Conservation (phyloP, 257 asterid species). For the Plantago ovata region DNA sequence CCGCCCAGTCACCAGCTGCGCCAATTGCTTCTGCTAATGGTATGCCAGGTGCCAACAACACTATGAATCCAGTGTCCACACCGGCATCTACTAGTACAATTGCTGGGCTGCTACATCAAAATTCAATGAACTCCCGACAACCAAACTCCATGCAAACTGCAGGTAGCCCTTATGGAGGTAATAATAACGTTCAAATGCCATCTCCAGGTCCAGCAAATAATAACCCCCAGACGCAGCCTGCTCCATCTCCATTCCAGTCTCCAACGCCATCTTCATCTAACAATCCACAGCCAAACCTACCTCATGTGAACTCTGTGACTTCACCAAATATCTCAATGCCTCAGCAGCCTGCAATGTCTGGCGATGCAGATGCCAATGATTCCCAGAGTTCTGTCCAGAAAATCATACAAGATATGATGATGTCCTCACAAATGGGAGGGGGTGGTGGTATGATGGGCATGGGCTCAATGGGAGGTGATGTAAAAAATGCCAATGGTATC, state of each 20-base stretch:
- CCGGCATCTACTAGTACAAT: conserved; percentile 43
- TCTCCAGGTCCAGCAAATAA: conserved; percentile 65
- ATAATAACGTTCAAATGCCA: conserved; percentile 46
- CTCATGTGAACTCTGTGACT: conserved; percentile 38
- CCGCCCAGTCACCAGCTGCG: conserved; percentile 38
- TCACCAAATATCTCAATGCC: conserved; percentile 55
- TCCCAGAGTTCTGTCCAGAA: conserved; percentile 91
- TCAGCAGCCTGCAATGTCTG: conserved; percentile 54
- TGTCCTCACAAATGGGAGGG: conserved; percentile 70
- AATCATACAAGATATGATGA: conserved; percentile 76
- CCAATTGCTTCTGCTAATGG: conserved; percentile 56
- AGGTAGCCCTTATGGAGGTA: conserved; percentile 52
- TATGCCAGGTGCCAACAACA: conserved; percentile 37
- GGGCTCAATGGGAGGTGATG: conserved; percentile 45
- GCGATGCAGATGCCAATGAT: conserved; percentile 64
- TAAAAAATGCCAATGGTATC: conserved; percentile 53
- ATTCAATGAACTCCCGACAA: conserved; percentile 68
- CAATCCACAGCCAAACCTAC: conserved; percentile 52
- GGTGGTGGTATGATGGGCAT: conserved; percentile 50
- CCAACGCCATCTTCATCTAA: conserved; percentile 68
- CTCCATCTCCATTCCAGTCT: conserved; percentile 62
- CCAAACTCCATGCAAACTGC: conserved; percentile 42
- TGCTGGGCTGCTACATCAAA: conserved; percentile 63
- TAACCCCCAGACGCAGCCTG: conserved; percentile 48
- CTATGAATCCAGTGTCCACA: conserved; percentile 39